Percentiles rank a stretch among this genome's conserved stretches.
Conservation (phyloP, 2,329 filamentous ascomycete species). For the Didymella glomerata region DNA sequence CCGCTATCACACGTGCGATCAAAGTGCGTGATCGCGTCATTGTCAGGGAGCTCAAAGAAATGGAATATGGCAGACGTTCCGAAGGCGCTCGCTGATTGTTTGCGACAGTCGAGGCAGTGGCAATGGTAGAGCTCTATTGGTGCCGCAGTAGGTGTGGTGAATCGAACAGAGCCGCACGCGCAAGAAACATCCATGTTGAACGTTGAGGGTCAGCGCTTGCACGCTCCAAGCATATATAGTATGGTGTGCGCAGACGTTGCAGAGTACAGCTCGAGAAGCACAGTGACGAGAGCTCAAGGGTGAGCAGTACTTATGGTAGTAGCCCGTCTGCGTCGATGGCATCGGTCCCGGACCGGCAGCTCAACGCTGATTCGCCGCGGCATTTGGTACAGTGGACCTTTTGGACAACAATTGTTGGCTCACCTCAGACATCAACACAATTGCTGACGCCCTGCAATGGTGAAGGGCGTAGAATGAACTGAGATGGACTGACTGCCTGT, state of each 20-base stretch:
- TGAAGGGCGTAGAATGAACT: not conserved
- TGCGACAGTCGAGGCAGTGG: constrained; percentile 72
- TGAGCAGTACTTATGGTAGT: not conserved
- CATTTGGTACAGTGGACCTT: not conserved
- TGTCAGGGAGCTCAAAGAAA: constrained; percentile 65
- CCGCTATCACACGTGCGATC: constrained; percentile 34
- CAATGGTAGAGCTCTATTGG: constrained; percentile 75
- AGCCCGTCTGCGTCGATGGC: not conserved
- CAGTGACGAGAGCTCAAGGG: not conserved
- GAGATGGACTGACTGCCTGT: not conserved
- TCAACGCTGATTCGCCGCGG: not conserved
- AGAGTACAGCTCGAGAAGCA: not conserved
- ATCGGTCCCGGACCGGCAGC: not conserved
- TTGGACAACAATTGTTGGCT: not conserved
- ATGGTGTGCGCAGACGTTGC: too few relatives aligned
- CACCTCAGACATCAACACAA: not conserved
- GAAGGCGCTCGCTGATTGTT: constrained; percentile 72
- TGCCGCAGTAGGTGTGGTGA: constrained; percentile 67
- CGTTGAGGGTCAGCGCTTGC: not conserved
- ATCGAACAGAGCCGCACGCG: constrained; percentile 70
- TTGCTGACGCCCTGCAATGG: not conserved
- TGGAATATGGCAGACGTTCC: constrained; percentile 76
- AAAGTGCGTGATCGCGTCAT: constrained; percentile 36
- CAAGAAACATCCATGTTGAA: constrained; percentile 54
- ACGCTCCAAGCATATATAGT: too few relatives aligned